phyloP scores from a whole-genome alignment of 2,329 filamentous ascomycete genomes.

The Fusarium tupiense region DNA sequence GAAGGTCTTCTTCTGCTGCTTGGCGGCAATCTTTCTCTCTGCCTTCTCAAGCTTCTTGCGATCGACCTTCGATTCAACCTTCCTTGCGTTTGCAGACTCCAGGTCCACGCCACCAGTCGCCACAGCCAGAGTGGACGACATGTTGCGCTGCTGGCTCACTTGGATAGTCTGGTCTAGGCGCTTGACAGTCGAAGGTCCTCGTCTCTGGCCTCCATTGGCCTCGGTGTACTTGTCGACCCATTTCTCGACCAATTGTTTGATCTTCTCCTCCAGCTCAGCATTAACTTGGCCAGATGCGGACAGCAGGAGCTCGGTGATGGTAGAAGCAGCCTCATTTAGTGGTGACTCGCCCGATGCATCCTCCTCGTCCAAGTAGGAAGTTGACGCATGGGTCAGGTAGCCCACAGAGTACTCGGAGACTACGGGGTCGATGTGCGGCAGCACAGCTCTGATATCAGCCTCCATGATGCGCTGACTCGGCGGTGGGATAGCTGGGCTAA shows the following conservation, averaged over 20 bases:
- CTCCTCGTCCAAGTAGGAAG: constrained; percentile 78
- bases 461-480: constrained; percentile 69
- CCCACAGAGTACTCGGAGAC: constrained; percentile 93
- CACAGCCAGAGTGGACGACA: constrained; percentile 93
- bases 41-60: constrained; percentile 99
- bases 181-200: constrained; percentile 79
- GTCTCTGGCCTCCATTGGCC: constrained; percentile 75
- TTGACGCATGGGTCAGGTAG: constrained; percentile 93
- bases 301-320: constrained; percentile 87
- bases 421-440: constrained; percentile 88
- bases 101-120: constrained; percentile 87
- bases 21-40: constrained; percentile 95
- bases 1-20: constrained; percentile 98
- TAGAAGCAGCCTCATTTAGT: constrained; percentile 82
- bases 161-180: constrained; percentile 95
- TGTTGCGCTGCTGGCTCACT: constrained; percentile 91
- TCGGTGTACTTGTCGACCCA: constrained; percentile 86
- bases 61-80: constrained; percentile 97
- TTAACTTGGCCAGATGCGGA: constrained; percentile 91
- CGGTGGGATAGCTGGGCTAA: background rate
- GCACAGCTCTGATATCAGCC: constrained; percentile 82
- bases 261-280: constrained; percentile 75
- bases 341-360: constrained; percentile 78
- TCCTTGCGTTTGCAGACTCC: constrained; percentile 90
- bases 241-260: constrained; percentile 86